A percentile compares a stretch with the other conserved stretches of the same genome.
phyloP scores from a whole-genome alignment of 768 basidiomycete species.

The Russula earlei region DNA sequence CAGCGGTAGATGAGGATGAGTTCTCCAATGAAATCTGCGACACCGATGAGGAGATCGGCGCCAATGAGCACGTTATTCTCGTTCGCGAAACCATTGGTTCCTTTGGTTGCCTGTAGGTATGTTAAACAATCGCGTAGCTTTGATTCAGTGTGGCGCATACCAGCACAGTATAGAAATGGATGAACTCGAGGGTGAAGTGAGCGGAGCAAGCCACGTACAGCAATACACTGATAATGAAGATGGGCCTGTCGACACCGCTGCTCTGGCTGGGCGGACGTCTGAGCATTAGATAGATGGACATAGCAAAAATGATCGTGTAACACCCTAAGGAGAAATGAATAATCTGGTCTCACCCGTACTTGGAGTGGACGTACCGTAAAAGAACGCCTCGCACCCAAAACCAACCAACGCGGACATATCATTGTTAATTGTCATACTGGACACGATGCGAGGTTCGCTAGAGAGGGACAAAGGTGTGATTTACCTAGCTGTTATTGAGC shows the following conservation, averaged over 20 bases:
- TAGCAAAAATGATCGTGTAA: not conserved
- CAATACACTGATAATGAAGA: not conserved
- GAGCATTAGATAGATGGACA: conserved; percentile 1
- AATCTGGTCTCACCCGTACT: conserved; percentile 19
- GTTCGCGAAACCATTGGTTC: conserved; percentile 24
- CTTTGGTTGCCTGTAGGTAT: conserved; percentile 21
- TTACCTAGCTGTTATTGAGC: not conserved
- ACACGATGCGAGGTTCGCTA: not conserved
- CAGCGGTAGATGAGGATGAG: conserved; percentile 33
- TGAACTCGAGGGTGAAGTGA: conserved; percentile 27
- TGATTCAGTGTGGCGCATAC: conserved; percentile 21
- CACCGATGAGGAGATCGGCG: conserved; percentile 31
- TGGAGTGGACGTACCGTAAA: conserved; percentile 27
- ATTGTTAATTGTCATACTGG: conserved; percentile 23
- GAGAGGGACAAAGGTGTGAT: not conserved
- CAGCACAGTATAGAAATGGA: conserved; percentile 27
- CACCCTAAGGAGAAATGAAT: not conserved
- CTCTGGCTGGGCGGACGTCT: not conserved
- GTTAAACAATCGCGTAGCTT: not conserved
- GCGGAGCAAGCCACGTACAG: not conserved
- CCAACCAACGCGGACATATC: conserved; percentile 30
- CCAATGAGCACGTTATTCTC: conserved; percentile 28
- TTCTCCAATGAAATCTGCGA: conserved; percentile 31
- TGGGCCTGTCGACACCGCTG: not conserved
- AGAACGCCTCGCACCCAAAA: conserved; percentile 29